Conservation (phyloP, 257 asterid species). For the Forsythia viridissima region DNA sequence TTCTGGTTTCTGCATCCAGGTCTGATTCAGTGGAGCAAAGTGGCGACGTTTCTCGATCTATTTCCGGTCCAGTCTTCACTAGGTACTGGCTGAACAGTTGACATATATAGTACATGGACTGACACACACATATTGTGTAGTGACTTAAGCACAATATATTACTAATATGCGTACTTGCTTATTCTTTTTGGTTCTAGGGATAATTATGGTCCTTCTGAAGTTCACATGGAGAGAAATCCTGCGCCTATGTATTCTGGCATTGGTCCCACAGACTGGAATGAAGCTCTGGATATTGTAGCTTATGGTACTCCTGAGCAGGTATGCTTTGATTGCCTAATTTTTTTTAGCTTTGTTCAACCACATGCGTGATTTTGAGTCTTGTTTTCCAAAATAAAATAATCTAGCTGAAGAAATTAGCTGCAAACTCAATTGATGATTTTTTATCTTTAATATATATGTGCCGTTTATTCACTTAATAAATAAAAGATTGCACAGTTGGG, state of each 20-base stretch:
- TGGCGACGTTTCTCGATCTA: conserved; percentile 74
- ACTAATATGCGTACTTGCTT: neutral
- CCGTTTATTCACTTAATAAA: too few species aligned
- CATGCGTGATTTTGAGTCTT: too few species aligned
- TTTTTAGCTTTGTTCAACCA: neutral
- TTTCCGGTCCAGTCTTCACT: conserved; percentile 55
- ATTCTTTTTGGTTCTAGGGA: conserved; percentile 51
- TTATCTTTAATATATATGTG: too few species aligned
- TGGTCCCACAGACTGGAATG: conserved; percentile 94
- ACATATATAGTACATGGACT: too few species aligned
- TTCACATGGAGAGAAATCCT: conserved; percentile 62
- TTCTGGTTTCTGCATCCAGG: conserved; percentile 42
- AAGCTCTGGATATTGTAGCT: conserved; percentile 78
- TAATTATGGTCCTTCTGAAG: conserved; percentile 64
- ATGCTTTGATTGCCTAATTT: conserved; percentile 12
- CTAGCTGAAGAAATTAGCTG: too few species aligned
- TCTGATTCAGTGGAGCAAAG: conserved; percentile 91
- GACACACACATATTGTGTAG: neutral
- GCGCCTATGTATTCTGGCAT: conserved; percentile 52
- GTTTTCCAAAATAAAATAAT: too few species aligned
- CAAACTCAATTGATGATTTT: too few species aligned
- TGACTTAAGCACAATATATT: too few species aligned
- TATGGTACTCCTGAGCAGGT: conserved; percentile 98
- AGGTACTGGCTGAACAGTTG: conserved; percentile 40
- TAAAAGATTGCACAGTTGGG: too few species aligned